Evolutionary conservation across 306 rosid genomes (phyloP).

Genomic region (Vigna unguiculata): DNA sequence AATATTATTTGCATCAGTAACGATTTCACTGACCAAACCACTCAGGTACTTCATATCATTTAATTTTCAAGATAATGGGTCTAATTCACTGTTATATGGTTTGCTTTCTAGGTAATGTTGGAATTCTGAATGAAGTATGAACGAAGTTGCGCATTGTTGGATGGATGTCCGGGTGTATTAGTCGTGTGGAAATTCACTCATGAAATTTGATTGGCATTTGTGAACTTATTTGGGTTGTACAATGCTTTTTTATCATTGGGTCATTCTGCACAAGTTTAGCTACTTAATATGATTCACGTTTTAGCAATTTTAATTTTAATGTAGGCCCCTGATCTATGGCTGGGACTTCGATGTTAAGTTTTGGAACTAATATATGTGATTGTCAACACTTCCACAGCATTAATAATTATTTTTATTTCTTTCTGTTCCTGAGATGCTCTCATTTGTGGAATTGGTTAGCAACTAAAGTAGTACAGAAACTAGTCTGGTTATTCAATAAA

Average conservation of each 20-base stretch:
- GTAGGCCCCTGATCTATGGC: not conserved
- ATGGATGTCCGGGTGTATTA: slow-evolving; percentile 20
- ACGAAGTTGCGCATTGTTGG: slow-evolving; percentile 27
- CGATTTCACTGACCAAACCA: not conserved
- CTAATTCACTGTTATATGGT: slow-evolving; percentile 4
- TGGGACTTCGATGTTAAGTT: not conserved
- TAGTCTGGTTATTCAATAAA: not conserved
- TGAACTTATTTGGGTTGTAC: not conserved
- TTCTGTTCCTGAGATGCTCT: not conserved
- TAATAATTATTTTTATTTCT: not conserved
- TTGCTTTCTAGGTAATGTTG: slow-evolving; percentile 41
- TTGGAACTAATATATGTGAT: not conserved
- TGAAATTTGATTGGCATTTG: slow-evolving; percentile 6
- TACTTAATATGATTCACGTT: not conserved
- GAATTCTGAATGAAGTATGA: slow-evolving; percentile 14
- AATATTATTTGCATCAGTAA: not conserved
- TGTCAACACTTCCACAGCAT: not conserved
- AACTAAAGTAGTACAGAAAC: not conserved
- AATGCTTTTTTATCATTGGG: not conserved
- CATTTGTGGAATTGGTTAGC: not conserved
- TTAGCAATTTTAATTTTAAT: slow-evolving; percentile 23
- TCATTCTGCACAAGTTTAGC: slow-evolving; percentile 13
- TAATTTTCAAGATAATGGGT: not conserved
- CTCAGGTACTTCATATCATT: not conserved
- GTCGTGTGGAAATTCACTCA: slow-evolving; percentile 14